Evolutionary conservation across 805 yeast genomes (phyloP).

Genomic region (Barnettozyma populi): DNA sequence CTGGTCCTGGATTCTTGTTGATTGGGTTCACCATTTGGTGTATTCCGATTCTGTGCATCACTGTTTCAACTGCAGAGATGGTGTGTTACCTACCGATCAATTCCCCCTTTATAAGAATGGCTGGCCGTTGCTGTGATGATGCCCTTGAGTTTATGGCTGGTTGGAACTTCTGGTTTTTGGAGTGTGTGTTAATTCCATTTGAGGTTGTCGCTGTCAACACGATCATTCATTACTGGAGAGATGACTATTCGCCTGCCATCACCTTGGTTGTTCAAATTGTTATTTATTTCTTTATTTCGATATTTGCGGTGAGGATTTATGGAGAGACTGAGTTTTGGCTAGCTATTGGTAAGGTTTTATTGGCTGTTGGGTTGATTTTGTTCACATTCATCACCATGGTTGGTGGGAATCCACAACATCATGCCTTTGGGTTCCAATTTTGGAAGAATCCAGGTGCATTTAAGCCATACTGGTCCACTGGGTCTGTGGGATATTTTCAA

Average conservation of each 20-base stretch:
- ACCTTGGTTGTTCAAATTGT: conserved; percentile 61
- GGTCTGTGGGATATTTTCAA: conserved; percentile 58
- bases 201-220: conserved; percentile 79
- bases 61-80: conserved; percentile 73
- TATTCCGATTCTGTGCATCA: conserved; percentile 58
- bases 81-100: conserved; percentile 70
- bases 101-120: conserved; percentile 71
- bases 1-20: conserved; percentile 68
- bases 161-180: conserved; percentile 74
- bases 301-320: conserved; percentile 67
- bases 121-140: conserved; percentile 71
- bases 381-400: conserved; percentile 80
- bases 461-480: conserved; percentile 48
- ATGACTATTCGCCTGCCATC: conserved; percentile 67
- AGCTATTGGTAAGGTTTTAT: conserved; percentile 63
- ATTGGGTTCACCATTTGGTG: conserved; percentile 66
- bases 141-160: conserved; percentile 73
- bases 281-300: conserved; percentile 56
- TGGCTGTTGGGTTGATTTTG: conserved; percentile 69
- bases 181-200: conserved; percentile 74
- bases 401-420: conserved; percentile 78
- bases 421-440: conserved; percentile 54
- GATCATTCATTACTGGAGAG: conserved; percentile 76
- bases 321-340: conserved; percentile 85
- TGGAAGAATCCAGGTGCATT: conserved; percentile 54